A percentile compares a stretch with the other conserved stretches of the same genome.
Evolutionary conservation across 164 flowering plant genomes (phyloP).

Genomic region (Liriodendron chinense): DNA sequence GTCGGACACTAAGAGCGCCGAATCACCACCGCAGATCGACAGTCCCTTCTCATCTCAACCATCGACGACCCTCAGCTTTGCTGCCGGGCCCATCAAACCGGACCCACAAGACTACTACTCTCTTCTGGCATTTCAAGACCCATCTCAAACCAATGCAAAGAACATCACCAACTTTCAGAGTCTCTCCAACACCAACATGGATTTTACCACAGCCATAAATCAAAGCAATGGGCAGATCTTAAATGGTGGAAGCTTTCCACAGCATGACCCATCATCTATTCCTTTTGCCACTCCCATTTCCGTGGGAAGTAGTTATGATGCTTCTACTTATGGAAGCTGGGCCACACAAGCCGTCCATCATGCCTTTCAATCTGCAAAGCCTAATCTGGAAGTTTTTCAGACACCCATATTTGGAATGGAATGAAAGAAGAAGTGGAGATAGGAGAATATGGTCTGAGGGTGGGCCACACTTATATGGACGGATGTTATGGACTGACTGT

Average conservation of each 20-base stretch:
- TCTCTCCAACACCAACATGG: slow-evolving; percentile 17
- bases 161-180: neutral
- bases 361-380: slow-evolving; percentile 1
- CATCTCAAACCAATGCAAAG: neutral
- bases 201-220: slow-evolving; percentile 15
- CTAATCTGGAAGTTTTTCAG: slow-evolving; percentile 1
- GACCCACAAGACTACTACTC: slow-evolving; percentile 26
- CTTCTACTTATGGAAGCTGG: slow-evolving; percentile 8
- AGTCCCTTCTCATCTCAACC: slow-evolving; percentile 21
- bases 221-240: neutral
- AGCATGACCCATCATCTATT: slow-evolving; percentile 15
- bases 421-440: neutral
- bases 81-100: slow-evolving; percentile 26
- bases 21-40: slow-evolving; percentile 13
- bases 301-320: slow-evolving; percentile 23
- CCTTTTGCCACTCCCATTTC: slow-evolving; percentile 27
- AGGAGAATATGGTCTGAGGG: neutral
- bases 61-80: slow-evolving; percentile 30
- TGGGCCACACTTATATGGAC: neutral
- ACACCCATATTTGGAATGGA: slow-evolving; percentile 16
- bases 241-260: slow-evolving; percentile 18
- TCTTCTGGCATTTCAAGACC: slow-evolving; percentile 24
- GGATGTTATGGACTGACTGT: slow-evolving; percentile 33
- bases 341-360: slow-evolving; percentile 1
- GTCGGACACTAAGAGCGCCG: slow-evolving; percentile 30